A percentile compares a stretch with the other conserved stretches of the same genome.
phyloP scores from a whole-genome alignment of 2,329 filamentous ascomycete genomes.

The Pestalotiopsis sp. region DNA sequence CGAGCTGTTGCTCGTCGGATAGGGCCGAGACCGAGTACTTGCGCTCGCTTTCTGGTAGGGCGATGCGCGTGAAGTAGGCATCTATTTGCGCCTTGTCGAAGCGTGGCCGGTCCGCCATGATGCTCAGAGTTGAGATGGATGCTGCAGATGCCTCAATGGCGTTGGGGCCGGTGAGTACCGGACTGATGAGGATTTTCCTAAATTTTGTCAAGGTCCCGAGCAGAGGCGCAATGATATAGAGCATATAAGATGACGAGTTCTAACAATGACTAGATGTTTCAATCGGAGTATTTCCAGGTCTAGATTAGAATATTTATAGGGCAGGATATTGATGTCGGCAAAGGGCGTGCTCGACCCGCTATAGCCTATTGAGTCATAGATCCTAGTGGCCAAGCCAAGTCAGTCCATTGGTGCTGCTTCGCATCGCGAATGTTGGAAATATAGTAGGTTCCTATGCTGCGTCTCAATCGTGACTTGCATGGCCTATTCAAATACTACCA shows the following conservation, averaged over 20 bases:
- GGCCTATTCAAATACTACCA: too few relatives aligned
- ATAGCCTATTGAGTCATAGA: background rate
- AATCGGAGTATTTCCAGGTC: too few relatives aligned
- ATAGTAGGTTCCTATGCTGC: too few relatives aligned
- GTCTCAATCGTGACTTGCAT: too few relatives aligned
- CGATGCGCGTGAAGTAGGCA: constrained; percentile 22
- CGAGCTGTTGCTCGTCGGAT: constrained; percentile 7
- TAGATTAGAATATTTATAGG: background rate
- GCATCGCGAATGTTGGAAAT: background rate
- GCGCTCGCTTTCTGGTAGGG: constrained; percentile 16
- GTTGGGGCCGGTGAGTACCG: background rate
- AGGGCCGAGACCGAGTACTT: constrained; percentile 12
- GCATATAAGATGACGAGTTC: background rate
- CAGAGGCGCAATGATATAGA: background rate
- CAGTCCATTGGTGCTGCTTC: background rate
- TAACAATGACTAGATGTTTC: background rate
- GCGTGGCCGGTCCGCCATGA: constrained; percentile 21
- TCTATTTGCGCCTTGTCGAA: constrained; percentile 18
- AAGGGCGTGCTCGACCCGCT: background rate
- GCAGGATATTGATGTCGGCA: background rate
- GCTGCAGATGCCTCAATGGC: background rate
- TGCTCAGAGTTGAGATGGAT: background rate
- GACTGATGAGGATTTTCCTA: too few relatives aligned
- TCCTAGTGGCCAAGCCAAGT: background rate
- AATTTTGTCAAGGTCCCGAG: background rate